These are phyloP conservation scores for Carex parvula DNA, from an alignment of 176 grass and related monocot genomes.

Conservation along the genomic window DNA sequence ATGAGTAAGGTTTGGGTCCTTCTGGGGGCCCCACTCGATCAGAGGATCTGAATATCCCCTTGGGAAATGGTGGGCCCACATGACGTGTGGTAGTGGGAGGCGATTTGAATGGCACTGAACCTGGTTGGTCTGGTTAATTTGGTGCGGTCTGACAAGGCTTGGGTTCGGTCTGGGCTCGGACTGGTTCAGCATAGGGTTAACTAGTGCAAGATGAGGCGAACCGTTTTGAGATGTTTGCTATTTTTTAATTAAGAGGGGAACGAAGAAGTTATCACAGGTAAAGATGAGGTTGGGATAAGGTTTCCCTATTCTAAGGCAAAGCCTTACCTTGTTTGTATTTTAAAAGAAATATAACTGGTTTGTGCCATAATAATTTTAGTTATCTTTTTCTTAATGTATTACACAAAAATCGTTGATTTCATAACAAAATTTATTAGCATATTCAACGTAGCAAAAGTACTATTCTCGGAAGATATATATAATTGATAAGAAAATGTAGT, in stretches of 20 bases:
- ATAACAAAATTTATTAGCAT: neutral
- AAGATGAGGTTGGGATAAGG: constrained; percentile 20
- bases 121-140: neutral
- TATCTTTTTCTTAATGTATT: neutral
- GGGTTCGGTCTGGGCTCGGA: neutral
- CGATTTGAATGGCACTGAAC: constrained; percentile 13
- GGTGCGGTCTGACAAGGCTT: constrained; percentile 21
- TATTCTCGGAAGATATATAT: neutral
- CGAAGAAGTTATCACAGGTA: constrained; percentile 9
- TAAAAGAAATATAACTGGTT: neutral
- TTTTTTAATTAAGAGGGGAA: constrained; percentile 13
- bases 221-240: neutral
- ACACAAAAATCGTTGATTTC: neutral
- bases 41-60: constrained; percentile 10
- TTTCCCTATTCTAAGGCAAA: constrained; percentile 20
- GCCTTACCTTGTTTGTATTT: constrained; percentile 3
- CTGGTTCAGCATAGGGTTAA: neutral
- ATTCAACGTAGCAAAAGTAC: neutral
- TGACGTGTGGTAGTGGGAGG: constrained; percentile 25
- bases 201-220: constrained; percentile 17
- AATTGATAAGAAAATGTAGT: neutral
- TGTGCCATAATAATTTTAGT: no score
- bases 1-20: neutral
- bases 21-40: neutral
- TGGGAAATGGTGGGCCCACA: constrained; percentile 16